These are phyloP conservation scores for Castanospermum australe DNA, from an alignment of 306 rosid species.

Conservation along the genomic window DNA sequence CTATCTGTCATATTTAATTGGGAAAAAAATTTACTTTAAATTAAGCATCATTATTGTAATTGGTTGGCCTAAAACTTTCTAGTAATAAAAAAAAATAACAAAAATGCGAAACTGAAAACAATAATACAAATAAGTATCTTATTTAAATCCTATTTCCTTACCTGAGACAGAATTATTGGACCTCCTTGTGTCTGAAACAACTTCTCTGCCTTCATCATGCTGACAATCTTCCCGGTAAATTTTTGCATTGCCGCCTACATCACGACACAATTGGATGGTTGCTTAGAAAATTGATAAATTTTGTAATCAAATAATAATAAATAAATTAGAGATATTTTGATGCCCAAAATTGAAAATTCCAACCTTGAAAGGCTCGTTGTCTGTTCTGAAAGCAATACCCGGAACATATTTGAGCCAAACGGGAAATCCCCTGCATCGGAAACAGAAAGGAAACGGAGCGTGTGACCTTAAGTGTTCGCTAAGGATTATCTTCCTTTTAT, in stretches of 20 bases:
- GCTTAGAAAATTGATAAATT: neutral
- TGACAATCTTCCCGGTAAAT: constrained; percentile 77
- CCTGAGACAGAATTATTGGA: constrained; percentile 94
- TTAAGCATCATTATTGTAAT: neutral
- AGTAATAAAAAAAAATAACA: neutral
- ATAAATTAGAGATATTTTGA: neutral
- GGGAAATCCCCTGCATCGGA: constrained; percentile 81
- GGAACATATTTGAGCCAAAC: constrained; percentile 95
- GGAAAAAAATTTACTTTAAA: neutral
- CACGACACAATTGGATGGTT: neutral
- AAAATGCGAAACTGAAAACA: neutral
- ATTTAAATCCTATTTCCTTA: neutral
- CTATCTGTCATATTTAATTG: constrained; percentile 60
- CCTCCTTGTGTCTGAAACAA: constrained; percentile 91
- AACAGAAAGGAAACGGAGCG: constrained; percentile 35
- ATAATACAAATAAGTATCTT: neutral
- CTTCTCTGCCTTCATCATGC: constrained; percentile 78
- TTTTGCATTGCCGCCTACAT: constrained; percentile 86
- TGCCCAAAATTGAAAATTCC: neutral
- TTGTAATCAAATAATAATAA: neutral
- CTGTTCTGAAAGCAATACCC: constrained; percentile 83
- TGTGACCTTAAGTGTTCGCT: neutral
- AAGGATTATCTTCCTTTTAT: neutral
- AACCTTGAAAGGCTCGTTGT: constrained; percentile 93
- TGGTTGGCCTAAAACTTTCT: neutral